Evolutionary conservation across 73 alveolate species (phyloP).

Genomic region (Paraurostyla sp.): DNA sequence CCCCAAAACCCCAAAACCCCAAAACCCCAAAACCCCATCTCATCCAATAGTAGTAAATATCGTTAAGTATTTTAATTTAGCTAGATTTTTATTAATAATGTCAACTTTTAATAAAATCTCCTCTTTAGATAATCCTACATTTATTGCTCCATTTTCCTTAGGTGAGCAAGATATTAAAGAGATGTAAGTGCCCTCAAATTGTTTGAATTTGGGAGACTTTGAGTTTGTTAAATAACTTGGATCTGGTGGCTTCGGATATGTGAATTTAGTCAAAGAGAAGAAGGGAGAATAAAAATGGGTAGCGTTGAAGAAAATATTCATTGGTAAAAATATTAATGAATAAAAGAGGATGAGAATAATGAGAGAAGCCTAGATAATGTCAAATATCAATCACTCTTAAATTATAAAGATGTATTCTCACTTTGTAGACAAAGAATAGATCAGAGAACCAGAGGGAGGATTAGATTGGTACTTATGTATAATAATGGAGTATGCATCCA

Average conservation of each 20-base stretch:
- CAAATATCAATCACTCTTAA: background rate
- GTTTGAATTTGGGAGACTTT: background rate
- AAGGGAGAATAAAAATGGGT: background rate
- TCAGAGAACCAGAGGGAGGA: background rate
- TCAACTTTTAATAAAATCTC: no score
- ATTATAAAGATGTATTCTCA: background rate
- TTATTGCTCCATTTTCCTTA: no score
- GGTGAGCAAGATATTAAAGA: no score
- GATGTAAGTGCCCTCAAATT: background rate
- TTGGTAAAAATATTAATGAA: slow-evolving; percentile 3
- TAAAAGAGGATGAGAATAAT: background rate
- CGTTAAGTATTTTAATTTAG: no score
- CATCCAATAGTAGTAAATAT: no score
- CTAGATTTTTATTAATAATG: no score
- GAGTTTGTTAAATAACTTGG: slow-evolving; percentile 5
- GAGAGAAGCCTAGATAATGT: background rate
- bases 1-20: no score
- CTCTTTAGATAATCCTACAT: no score
- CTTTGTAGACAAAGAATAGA: background rate
- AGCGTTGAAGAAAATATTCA: slow-evolving; percentile 17
- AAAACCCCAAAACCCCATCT: no score
- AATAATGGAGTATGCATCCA: slow-evolving; percentile 27
- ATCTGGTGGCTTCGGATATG: slow-evolving; percentile 28
- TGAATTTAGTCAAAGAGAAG: background rate
- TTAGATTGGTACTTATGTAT: background rate